phyloP scores from a whole-genome alignment of 2,329 filamentous ascomycete species.

The Rhynchosporium graminicola region DNA sequence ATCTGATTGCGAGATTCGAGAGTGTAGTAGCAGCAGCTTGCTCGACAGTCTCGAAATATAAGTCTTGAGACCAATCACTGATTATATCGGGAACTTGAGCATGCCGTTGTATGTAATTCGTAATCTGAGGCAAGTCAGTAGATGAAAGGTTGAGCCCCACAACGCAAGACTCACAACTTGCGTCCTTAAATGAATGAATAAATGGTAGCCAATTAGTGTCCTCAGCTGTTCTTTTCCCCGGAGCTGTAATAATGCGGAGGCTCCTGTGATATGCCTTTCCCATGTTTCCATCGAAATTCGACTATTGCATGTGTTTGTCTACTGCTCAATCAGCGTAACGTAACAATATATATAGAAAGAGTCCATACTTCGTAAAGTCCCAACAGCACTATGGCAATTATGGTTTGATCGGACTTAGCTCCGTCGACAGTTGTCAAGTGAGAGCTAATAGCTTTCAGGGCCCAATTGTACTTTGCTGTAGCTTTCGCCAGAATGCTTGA shows the following conservation, averaged over 20 bases:
- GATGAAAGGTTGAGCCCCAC: constrained; percentile 13
- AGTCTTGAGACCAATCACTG: constrained; percentile 45
- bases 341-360: constrained; percentile 35
- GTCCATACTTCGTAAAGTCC: constrained; percentile 40
- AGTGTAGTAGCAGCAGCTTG: constrained; percentile 43
- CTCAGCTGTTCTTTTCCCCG: constrained; percentile 50
- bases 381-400: constrained; percentile 35
- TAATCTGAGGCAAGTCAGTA: constrained; percentile 43
- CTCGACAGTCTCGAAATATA: constrained; percentile 27
- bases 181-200: constrained; percentile 55
- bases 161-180: constrained; percentile 27
- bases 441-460: constrained; percentile 26
- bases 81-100: constrained; percentile 52
- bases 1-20: constrained; percentile 43
- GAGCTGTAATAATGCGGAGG: constrained; percentile 50
- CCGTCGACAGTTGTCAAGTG: constrained; percentile 27
- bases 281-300: constrained; percentile 51
- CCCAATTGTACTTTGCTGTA: constrained; percentile 29
- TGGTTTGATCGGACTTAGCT: constrained; percentile 34
- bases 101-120: constrained; percentile 53
- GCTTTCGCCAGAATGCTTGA: constrained; percentile 25
- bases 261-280: constrained; percentile 55
- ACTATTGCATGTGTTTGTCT: constrained; percentile 34
- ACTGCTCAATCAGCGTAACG: background rate
- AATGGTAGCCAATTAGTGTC: constrained; percentile 49